Conservation (phyloP, 768 basidiomycete species). For the Boletales sp. region DNA sequence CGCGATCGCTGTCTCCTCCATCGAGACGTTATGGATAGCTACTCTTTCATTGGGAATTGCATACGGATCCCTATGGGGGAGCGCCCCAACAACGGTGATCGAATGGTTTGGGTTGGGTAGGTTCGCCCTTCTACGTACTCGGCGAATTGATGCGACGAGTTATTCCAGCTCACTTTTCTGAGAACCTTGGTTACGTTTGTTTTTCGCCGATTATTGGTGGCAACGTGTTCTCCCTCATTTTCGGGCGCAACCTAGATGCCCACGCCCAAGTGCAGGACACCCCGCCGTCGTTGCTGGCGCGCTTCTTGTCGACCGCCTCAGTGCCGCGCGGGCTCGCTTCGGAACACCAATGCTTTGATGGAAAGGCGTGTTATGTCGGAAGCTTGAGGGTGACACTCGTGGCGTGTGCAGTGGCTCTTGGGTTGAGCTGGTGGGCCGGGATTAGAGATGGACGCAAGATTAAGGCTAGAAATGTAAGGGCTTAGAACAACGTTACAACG, state of each 20-base stretch:
- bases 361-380: constrained; percentile 56
- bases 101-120: constrained; percentile 88
- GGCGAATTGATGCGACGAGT: background rate
- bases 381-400: constrained; percentile 48
- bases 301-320: background rate
- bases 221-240: constrained; percentile 81
- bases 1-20: constrained; percentile 51
- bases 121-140: constrained; percentile 25
- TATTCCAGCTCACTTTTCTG: constrained; percentile 61
- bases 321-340: constrained; percentile 19
- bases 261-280: constrained; percentile 39
- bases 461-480: background rate
- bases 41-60: constrained; percentile 38
- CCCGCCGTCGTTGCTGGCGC: background rate
- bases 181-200: constrained; percentile 83
- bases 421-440: constrained; percentile 36
- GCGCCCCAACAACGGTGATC: constrained; percentile 70
- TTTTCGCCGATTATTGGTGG: constrained; percentile 74
- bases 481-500: too few species aligned
- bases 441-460: constrained; percentile 27
- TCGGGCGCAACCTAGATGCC: constrained; percentile 77
- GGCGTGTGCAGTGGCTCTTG: constrained; percentile 35
- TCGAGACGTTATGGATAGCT: constrained; percentile 60
- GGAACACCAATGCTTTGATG: constrained; percentile 50
- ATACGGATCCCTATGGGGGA: constrained; percentile 71